Evolutionary conservation across 116 monocot genomes (phyloP).

Genomic region (Phalaenopsis hybrid): DNA sequence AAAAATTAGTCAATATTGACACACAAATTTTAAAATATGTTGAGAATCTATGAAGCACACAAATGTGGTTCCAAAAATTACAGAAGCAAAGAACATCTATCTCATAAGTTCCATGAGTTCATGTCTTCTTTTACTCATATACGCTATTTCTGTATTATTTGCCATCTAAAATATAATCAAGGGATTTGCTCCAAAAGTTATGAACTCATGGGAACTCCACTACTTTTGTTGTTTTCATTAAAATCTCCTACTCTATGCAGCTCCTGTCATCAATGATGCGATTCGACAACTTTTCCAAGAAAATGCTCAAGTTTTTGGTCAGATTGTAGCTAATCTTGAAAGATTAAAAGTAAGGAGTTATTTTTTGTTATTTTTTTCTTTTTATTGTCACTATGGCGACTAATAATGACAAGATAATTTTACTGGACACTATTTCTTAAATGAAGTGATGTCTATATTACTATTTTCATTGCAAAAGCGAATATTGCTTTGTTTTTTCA

Average conservation of each 20-base stretch:
- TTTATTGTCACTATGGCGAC: slow-evolving; percentile 1
- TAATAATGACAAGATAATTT: not conserved
- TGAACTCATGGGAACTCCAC: not conserved
- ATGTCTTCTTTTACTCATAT: not conserved
- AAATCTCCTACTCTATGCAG: not conserved
- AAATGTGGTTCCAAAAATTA: no score
- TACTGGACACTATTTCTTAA: not conserved
- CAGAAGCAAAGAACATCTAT: no score
- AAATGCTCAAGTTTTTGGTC: slow-evolving; percentile 9
- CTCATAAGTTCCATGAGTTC: no score
- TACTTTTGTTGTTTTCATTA: not conserved
- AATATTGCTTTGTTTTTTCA: not conserved
- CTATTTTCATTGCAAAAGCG: not conserved
- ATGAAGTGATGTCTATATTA: not conserved
- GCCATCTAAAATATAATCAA: not conserved
- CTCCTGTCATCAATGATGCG: slow-evolving; percentile 11
- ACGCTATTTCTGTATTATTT: not conserved
- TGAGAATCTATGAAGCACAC: no score
- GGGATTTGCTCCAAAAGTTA: not conserved
- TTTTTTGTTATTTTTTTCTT: not conserved
- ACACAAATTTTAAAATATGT: no score
- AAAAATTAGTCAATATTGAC: no score
- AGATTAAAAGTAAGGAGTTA: slow-evolving; percentile 10
- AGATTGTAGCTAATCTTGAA: slow-evolving; percentile 13
- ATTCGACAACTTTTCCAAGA: slow-evolving; percentile 13